Conservation (phyloP, 306 rosid species). For the Sphenostylis stenocarpa region DNA sequence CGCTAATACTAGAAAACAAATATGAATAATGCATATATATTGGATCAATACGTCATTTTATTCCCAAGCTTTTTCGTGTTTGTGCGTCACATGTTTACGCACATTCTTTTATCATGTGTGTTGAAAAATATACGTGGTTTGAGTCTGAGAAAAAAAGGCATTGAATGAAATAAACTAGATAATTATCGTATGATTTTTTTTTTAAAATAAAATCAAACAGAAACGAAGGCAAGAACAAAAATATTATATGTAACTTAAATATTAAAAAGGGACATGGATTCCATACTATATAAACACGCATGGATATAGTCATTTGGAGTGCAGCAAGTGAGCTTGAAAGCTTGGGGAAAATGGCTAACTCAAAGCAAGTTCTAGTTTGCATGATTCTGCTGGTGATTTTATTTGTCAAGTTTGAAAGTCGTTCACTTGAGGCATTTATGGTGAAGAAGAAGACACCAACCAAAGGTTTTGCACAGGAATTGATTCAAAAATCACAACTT, state of each 20-base stretch:
- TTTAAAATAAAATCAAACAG: background rate
- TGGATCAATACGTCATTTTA: slow-evolving; percentile 34
- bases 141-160: too few relatives aligned
- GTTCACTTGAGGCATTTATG: slow-evolving; percentile 19
- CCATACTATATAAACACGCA: slow-evolving; percentile 27
- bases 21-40: slow-evolving; percentile 14
- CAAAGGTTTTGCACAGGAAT: background rate
- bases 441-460: slow-evolving; percentile 21
- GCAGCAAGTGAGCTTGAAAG: background rate
- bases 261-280: background rate
- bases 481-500: slow-evolving; percentile 27
- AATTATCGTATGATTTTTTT: background rate
- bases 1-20: slow-evolving; percentile 12
- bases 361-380: slow-evolving; percentile 24
- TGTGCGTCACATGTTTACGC: background rate
- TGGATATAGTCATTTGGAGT: slow-evolving; percentile 27
- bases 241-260: slow-evolving; percentile 16
- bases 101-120: background rate
- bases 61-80: slow-evolving; percentile 26
- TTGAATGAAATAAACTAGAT: background rate
- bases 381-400: slow-evolving; percentile 16
- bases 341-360: slow-evolving; percentile 28
- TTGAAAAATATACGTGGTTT: too few relatives aligned
- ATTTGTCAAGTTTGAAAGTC: slow-evolving; percentile 32
- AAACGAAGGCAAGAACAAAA: background rate